These are phyloP conservation scores for Acer campestre DNA, from an alignment of 345 rosid species.

Conservation along the genomic window DNA sequence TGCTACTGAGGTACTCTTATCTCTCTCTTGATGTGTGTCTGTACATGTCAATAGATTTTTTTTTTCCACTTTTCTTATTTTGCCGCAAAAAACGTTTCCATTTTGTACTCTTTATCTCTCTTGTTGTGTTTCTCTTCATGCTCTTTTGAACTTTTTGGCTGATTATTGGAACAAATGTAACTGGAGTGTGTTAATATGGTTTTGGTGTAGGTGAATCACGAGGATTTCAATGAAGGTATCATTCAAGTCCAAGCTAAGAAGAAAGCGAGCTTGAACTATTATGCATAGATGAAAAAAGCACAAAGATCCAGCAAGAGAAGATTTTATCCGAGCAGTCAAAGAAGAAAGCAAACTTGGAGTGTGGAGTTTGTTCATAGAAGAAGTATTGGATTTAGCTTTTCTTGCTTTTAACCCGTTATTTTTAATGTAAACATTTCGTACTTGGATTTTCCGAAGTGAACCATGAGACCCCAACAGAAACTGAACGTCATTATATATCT, in stretches of 20 bases:
- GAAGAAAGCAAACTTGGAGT: background rate
- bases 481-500: background rate
- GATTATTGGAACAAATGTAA: background rate
- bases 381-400: background rate
- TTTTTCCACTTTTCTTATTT: background rate
- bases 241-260: conserved; percentile 99
- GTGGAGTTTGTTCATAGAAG: background rate
- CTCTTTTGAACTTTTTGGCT: background rate
- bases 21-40: conserved; percentile 3
- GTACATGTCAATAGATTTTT: background rate
- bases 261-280: conserved; percentile 96
- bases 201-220: conserved; percentile 81
- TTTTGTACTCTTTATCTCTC: background rate
- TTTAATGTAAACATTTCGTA: background rate
- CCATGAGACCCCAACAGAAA: background rate
- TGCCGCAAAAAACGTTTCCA: background rate
- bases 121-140: background rate
- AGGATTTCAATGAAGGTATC: conserved; percentile 98
- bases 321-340: background rate
- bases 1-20: conserved; percentile 79
- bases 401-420: background rate
- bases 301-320: too few species aligned
- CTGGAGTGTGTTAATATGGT: conserved; percentile 10
- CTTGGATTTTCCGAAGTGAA: background rate
- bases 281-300: conserved; percentile 45